Percentiles rank a stretch among this genome's conserved stretches.
Conservation (phyloP, 164 flowering plant species). For the Macadamia tetraphylla region DNA sequence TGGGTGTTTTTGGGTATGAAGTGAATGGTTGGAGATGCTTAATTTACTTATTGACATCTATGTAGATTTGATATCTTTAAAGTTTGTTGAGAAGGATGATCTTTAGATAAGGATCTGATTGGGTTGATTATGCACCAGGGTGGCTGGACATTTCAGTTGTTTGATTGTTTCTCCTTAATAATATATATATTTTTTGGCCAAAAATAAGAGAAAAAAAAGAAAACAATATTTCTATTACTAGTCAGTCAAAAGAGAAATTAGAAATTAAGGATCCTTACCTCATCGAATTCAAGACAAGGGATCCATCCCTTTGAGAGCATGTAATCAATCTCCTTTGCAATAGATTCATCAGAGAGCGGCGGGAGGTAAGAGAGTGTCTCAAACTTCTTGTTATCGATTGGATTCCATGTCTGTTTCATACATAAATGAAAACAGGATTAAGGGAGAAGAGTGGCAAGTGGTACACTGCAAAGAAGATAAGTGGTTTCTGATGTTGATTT, state of each 20-base stretch:
- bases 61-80: too few relatives aligned
- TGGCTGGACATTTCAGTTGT: too few relatives aligned
- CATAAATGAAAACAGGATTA: neutral
- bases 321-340: constrained; percentile 62
- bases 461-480: neutral
- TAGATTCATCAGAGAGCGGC: constrained; percentile 53
- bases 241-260: neutral
- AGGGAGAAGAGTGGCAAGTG: neutral
- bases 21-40: too few relatives aligned
- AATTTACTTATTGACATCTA: too few relatives aligned
- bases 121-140: too few relatives aligned
- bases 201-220: neutral
- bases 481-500: too few relatives aligned
- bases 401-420: constrained; percentile 58
- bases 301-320: constrained; percentile 66
- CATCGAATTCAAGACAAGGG: constrained; percentile 71
- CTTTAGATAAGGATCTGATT: too few relatives aligned
- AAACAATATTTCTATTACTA: neutral
- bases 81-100: too few relatives aligned
- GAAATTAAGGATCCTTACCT: constrained; percentile 28
- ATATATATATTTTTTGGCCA: too few relatives aligned
- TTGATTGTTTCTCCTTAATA: too few relatives aligned
- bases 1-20: too few relatives aligned
- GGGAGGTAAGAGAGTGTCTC: constrained; percentile 72
- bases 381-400: constrained; percentile 59